Evolutionary conservation across 2,329 filamentous ascomycete genomes (phyloP), one percentile per base, ranked within the genome.

Genomic region (Fusarium burgessii): DNA sequence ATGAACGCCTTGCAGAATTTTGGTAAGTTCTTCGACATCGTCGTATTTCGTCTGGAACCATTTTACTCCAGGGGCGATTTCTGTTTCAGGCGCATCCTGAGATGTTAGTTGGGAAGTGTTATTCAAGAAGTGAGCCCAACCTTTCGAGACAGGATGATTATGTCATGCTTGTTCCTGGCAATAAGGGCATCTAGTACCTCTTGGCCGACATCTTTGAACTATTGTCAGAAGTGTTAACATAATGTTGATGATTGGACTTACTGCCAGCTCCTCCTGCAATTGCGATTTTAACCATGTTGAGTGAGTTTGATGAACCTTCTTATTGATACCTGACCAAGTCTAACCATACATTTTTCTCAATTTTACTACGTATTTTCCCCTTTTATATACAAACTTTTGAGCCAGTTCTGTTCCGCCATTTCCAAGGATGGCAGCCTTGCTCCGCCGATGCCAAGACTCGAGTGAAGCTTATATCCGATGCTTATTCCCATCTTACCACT

Each of bases 111-210:
- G 7, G 11, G 12, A 15, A 23, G 11, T 27, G 9, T 2, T n/a
- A 11, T 0, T 18, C 5, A 13, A 20, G 13, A 7, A 15, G 7
- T 23, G 71, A 60, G n/a, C 25, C 55, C 3, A 47, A 85, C 85
- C 51, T 81, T 84, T 68, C 87, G 80, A 3, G 82, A 85, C 4
- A 90, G 76, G 23, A 90, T 79, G 0, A 81, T 76, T 47, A 90
- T 85, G 0, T 88, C 80, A 61, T 90, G 88, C 58, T 84, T 87
- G 13, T 81, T 80, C 6, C 80, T 79, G 6, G 82, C 82, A 5
- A 87, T 72, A 0, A 89, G 79, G 6, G 78, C 81, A 62, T 89
- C 86, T 25, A 89, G 77, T 13, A 90, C 74, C 73, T 88, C 87
- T 43, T 78, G 81, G 4, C 84, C 85, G 49, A 90, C 83, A 59